These are phyloP conservation scores for Sugiyamaella mastotermitis DNA, from an alignment of 805 yeast genomes.

Conservation along the genomic window DNA sequence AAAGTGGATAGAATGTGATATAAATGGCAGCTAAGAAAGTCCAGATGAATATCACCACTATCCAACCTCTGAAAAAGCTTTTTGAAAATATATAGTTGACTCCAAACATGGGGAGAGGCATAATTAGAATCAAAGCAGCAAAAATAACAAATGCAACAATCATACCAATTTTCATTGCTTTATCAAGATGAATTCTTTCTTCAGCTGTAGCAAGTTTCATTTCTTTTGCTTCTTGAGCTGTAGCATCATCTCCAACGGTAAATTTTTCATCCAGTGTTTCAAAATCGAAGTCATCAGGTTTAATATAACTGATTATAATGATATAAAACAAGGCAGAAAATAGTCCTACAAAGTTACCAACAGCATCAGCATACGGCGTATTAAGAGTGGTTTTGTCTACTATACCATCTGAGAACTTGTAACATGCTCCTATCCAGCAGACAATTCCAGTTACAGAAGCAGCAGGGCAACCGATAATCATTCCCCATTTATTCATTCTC, in stretches of 20 bases:
- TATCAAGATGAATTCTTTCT: slow-evolving; percentile 5
- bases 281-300: slow-evolving; percentile 27
- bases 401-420: slow-evolving; percentile 21
- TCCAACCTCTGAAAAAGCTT: slow-evolving; percentile 74
- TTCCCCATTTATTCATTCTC: too few relatives aligned
- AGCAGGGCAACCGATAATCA: too few relatives aligned
- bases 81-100: slow-evolving; percentile 60
- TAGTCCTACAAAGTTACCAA: slow-evolving; percentile 28
- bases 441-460: too few relatives aligned
- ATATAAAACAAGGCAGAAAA: slow-evolving; percentile 21
- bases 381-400: slow-evolving; percentile 25
- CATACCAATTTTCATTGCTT: slow-evolving; percentile 7
- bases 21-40: slow-evolving; percentile 28
- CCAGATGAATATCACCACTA: slow-evolving; percentile 30
- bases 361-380: slow-evolving; percentile 22
- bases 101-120: slow-evolving; percentile 65
- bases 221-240: slow-evolving; percentile 6
- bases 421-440: too few relatives aligned
- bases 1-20: slow-evolving; percentile 62
- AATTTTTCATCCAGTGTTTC: slow-evolving; percentile 5
- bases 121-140: slow-evolving; percentile 13
- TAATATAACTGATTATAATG: slow-evolving; percentile 15
- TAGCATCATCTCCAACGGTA: slow-evolving; percentile 10
- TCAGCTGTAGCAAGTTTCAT: slow-evolving; percentile 3
- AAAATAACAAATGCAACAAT: slow-evolving; percentile 5